A percentile compares a stretch with the other conserved stretches of the same genome.
phyloP scores from a whole-genome alignment of 139 green algal genomes.

The Volvox africanus region DNA sequence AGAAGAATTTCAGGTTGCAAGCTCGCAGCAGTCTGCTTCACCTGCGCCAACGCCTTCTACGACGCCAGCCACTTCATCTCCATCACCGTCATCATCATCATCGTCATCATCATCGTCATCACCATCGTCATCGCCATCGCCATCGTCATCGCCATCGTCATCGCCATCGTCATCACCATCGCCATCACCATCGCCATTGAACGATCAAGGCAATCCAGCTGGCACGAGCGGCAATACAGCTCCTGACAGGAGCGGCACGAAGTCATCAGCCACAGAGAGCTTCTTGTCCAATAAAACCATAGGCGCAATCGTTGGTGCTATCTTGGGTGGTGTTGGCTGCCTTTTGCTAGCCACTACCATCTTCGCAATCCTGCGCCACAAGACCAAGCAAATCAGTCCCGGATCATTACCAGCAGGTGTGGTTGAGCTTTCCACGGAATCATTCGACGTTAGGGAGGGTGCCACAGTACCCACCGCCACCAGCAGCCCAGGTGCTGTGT shows the following conservation, averaged over 20 bases:
- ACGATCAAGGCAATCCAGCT: background rate
- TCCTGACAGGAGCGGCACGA: too few species aligned
- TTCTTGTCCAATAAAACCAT: background rate
- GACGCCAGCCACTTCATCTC: background rate
- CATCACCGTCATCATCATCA: background rate
- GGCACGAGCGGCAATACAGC: background rate
- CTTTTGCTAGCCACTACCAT: background rate
- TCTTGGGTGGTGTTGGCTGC: background rate
- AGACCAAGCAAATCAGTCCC: background rate
- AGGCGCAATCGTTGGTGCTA: background rate
- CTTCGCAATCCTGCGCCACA: background rate
- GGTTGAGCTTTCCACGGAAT: too few species aligned
- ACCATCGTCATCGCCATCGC: background rate
- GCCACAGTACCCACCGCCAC: background rate
- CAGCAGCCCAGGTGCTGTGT: background rate
- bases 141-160: background rate
- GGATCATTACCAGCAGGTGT: too few species aligned
- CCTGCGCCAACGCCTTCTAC: too few species aligned
- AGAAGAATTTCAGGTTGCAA: background rate
- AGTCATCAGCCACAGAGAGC: too few species aligned
- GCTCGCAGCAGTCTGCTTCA: too few species aligned
- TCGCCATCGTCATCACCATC: background rate
- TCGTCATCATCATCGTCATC: background rate
- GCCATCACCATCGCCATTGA: background rate
- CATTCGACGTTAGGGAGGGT: background rate